These are phyloP conservation scores for Russula foetens DNA, from an alignment of 768 basidiomycete species.

Conservation along the genomic window DNA sequence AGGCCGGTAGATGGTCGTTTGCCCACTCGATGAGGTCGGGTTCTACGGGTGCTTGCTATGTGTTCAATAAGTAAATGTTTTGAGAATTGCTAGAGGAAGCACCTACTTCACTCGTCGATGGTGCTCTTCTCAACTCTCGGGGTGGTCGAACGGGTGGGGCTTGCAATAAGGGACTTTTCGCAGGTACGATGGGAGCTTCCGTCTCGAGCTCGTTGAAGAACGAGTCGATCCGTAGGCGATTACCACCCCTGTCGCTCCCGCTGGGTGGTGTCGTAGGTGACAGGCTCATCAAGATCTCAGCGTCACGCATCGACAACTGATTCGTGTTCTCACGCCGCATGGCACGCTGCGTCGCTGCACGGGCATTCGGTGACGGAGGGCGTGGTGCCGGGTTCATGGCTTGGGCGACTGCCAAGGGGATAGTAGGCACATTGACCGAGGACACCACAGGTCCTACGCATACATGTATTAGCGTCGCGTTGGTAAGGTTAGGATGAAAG, in stretches of 20 bases:
- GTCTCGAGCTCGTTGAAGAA: constrained; percentile 36
- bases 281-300: constrained; percentile 62
- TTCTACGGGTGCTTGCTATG: constrained; percentile 31
- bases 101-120: constrained; percentile 24
- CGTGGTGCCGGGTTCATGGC: constrained; percentile 94
- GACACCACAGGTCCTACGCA: constrained; percentile 82
- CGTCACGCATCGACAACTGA: constrained; percentile 73
- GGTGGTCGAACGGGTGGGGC: constrained; percentile 57
- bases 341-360: constrained; percentile 83
- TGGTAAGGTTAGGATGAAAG: neutral
- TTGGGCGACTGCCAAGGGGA: constrained; percentile 90
- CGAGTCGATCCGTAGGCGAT: constrained; percentile 44
- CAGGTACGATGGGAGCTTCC: neutral
- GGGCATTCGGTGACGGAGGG: constrained; percentile 84
- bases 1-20: constrained; percentile 70
- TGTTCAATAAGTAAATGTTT: constrained; percentile 1
- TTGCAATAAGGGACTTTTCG: constrained; percentile 21
- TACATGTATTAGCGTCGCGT: neutral
- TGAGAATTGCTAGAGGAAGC: too few species aligned
- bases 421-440: constrained; percentile 94
- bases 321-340: constrained; percentile 79
- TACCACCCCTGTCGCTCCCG: constrained; percentile 26
- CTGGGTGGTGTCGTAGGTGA: constrained; percentile 31
- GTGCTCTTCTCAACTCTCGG: constrained; percentile 48
- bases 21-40: constrained; percentile 75